These are phyloP conservation scores for Fusarium staphyleae DNA, from an alignment of 2,329 filamentous ascomycete species.

Conservation along the genomic window DNA sequence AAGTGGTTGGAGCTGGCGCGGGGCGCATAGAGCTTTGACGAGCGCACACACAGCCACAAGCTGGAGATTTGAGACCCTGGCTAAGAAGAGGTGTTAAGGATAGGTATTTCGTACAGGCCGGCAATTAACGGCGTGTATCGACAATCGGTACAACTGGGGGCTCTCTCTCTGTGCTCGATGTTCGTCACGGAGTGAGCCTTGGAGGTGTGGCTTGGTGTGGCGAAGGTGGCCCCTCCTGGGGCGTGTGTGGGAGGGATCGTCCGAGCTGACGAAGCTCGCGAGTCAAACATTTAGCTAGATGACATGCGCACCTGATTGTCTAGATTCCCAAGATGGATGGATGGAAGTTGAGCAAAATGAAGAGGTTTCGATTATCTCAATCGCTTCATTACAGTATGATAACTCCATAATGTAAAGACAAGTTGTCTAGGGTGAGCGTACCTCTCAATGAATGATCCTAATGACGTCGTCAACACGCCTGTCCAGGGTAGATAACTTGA, in stretches of 20 bases:
- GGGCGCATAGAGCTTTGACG: constrained; percentile 39
- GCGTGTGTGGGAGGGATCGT: constrained; percentile 14
- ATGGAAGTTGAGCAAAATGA: not conserved
- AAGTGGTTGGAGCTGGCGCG: constrained; percentile 41
- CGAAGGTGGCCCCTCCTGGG: constrained; percentile 34
- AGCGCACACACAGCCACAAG: constrained; percentile 20
- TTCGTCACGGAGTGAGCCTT: constrained; percentile 43
- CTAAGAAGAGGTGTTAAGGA: constrained; percentile 3
- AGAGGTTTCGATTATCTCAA: not conserved
- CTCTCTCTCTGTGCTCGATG: constrained; percentile 38
- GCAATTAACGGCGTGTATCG: constrained; percentile 34
- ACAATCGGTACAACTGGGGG: constrained; percentile 39
- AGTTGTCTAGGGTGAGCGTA: constrained; percentile 10
- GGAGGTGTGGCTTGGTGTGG: constrained; percentile 41
- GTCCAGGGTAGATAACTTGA: constrained; percentile 17
- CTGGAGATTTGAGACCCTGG: not conserved
- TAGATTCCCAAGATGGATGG: not conserved
- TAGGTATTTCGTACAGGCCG: constrained; percentile 10
- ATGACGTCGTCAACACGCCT: constrained; percentile 19
- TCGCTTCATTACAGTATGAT: not conserved
- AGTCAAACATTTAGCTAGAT: constrained; percentile 29
- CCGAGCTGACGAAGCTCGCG: constrained; percentile 28
- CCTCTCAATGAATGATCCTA: too few species aligned
- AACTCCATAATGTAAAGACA: not conserved
- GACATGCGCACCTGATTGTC: constrained; percentile 29